Evolutionary conservation across 176 grass and related monocot species (phyloP).

Genomic region (Phyllostachys edulis): DNA sequence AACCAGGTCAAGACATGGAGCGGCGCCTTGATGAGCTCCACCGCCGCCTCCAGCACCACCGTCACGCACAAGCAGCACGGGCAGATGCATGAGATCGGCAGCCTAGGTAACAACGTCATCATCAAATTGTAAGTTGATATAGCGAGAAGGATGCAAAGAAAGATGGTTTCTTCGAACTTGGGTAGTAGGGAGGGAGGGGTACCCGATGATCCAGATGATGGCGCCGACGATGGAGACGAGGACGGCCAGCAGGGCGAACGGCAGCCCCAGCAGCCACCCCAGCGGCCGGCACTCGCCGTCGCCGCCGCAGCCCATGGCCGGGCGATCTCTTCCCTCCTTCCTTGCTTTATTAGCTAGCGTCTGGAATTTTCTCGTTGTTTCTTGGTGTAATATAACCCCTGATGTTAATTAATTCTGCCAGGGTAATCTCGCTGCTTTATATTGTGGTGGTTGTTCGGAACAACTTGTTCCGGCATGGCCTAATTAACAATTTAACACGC

Average conservation of each 20-base stretch:
- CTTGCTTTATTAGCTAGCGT: constrained; percentile 3
- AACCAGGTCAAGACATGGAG: constrained; percentile 80
- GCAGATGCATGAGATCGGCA: constrained; percentile 76
- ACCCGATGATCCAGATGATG: constrained; percentile 78
- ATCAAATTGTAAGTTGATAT: background rate
- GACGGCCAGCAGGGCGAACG: constrained; percentile 71
- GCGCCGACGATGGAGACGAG: constrained; percentile 68
- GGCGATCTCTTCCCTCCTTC: background rate
- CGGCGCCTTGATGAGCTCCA: constrained; percentile 71
- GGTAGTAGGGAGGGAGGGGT: background rate
- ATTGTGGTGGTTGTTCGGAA: background rate
- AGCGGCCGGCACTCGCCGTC: constrained; percentile 59
- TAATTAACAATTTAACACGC: background rate
- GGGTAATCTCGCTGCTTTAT: background rate
- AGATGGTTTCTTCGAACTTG: no score
- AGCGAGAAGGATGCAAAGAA: background rate
- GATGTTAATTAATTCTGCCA: background rate
- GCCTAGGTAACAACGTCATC: background rate
- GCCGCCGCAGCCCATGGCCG: constrained; percentile 43
- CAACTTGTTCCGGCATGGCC: background rate
- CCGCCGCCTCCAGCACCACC: constrained; percentile 60
- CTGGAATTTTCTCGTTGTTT: constrained; percentile 3
- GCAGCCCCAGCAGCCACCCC: constrained; percentile 65
- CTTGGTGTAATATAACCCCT: background rate
- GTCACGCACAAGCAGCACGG: constrained; percentile 77